Evolutionary conservation across 306 rosid genomes (phyloP).

Genomic region (Hylodesmum podocarpum): DNA sequence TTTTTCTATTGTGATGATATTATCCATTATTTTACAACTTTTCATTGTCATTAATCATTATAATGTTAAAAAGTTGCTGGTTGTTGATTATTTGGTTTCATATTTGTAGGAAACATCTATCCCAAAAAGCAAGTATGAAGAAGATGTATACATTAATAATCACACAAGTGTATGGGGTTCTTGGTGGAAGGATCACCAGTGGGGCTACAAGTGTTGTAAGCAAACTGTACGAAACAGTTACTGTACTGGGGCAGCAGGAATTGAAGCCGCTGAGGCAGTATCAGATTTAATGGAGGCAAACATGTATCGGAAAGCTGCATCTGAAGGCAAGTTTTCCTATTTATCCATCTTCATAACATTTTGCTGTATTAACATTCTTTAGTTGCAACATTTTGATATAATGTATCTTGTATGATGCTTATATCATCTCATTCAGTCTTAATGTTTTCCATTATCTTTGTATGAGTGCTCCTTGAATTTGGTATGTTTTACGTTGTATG

Average conservation of each 20-base stretch:
- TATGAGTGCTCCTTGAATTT: neutral
- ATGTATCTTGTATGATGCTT: neutral
- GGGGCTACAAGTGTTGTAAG: conserved; percentile 70
- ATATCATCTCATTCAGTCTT: neutral
- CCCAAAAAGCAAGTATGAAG: conserved; percentile 58
- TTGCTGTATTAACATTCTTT: neutral
- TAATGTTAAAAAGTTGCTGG: neutral
- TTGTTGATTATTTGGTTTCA: neutral
- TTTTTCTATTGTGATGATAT: neutral
- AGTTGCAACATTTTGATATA: neutral
- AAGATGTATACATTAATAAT: conserved; percentile 55
- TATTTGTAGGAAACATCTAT: conserved; percentile 47
- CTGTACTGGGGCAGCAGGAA: conserved; percentile 63
- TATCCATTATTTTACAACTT: neutral
- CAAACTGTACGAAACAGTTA: conserved; percentile 57
- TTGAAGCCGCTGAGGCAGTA: conserved; percentile 57
- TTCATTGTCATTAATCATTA: neutral
- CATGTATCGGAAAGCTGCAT: conserved; percentile 57
- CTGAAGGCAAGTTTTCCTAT: conserved; percentile 34
- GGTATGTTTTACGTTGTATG: neutral
- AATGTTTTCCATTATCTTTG: neutral
- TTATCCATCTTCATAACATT: neutral
- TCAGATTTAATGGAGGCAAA: conserved; percentile 61
- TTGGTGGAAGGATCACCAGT: conserved; percentile 80
- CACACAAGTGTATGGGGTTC: conserved; percentile 68